Evolutionary conservation across 345 rosid genomes (phyloP).

Genomic region (Populus deltoides): DNA sequence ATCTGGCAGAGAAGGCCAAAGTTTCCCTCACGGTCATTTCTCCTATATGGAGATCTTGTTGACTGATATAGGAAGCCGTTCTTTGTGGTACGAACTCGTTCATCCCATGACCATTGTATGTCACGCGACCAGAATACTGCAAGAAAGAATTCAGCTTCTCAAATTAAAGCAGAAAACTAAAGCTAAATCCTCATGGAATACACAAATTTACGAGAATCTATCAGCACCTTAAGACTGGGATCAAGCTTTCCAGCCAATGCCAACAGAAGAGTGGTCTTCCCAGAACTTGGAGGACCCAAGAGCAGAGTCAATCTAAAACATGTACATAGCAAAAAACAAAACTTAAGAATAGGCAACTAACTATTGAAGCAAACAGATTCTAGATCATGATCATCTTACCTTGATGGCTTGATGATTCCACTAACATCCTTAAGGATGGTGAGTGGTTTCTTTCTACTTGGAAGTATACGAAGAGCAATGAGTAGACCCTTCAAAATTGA

Average conservation of each 20-base stretch:
- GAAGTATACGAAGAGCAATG: slow-evolving; percentile 31
- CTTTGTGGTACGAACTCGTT: slow-evolving; percentile 62
- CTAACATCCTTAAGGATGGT: slow-evolving; percentile 63
- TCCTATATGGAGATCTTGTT: slow-evolving; percentile 57
- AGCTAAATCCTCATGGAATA: neutral
- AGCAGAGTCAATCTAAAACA: slow-evolving; percentile 63
- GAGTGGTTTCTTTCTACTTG: slow-evolving; percentile 48
- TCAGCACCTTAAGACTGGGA: slow-evolving; percentile 46
- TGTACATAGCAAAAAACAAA: neutral
- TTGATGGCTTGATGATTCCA: slow-evolving; percentile 73
- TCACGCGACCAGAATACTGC: slow-evolving; percentile 57
- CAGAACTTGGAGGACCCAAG: slow-evolving; percentile 85
- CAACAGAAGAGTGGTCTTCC: slow-evolving; percentile 73
- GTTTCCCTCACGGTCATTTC: slow-evolving; percentile 78
- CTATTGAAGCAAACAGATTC: neutral
- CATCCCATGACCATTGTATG: slow-evolving; percentile 56
- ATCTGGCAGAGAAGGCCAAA: slow-evolving; percentile 71
- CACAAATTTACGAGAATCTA: neutral
- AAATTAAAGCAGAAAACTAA: neutral
- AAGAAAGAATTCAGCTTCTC: neutral
- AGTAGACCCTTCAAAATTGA: slow-evolving; percentile 24
- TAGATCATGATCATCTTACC: slow-evolving; percentile 31
- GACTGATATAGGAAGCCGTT: slow-evolving; percentile 66
- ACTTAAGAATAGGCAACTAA: neutral
- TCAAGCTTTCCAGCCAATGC: slow-evolving; percentile 82